Conservation (phyloP, 345 rosid genomes). For the Boechera stricta region DNA sequence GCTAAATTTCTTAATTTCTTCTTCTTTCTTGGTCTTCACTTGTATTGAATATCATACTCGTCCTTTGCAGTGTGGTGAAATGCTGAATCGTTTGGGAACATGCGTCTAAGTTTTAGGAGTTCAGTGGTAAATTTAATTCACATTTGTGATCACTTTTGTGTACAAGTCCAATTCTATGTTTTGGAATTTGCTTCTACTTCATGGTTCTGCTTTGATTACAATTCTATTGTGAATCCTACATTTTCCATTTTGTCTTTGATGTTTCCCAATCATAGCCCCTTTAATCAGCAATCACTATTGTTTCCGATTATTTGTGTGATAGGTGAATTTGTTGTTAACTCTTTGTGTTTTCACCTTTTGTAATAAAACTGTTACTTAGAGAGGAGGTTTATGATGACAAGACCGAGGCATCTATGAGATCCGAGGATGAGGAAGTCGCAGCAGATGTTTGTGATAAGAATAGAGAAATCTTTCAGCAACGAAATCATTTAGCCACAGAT, state of each 20-base stretch:
- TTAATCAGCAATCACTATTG: background rate
- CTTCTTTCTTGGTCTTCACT: background rate
- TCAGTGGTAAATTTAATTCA: background rate
- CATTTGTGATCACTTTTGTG: background rate
- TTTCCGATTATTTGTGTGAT: background rate
- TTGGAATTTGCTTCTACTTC: background rate
- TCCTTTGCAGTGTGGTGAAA: background rate
- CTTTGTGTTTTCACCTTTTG: constrained; percentile 38
- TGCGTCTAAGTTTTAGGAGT: background rate
- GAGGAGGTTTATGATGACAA: constrained; percentile 42
- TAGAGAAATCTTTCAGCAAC: background rate
- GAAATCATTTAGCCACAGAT: constrained; percentile 12
- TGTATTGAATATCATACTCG: background rate
- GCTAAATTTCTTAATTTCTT: background rate
- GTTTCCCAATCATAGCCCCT: background rate
- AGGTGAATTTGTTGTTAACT: background rate
- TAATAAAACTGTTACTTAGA: constrained; percentile 33
- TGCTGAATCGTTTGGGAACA: too few species aligned
- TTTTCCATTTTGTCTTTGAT: background rate
- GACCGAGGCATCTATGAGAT: constrained; percentile 22
- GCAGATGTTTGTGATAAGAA: constrained; percentile 28
- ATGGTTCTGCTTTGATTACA: background rate
- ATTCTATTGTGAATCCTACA: background rate
- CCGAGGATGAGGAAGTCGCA: constrained; percentile 16
- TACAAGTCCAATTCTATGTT: background rate